Conservation (phyloP, 1,284 basidiomycete species). For the Melanopsichium pennsylvanicum region DNA sequence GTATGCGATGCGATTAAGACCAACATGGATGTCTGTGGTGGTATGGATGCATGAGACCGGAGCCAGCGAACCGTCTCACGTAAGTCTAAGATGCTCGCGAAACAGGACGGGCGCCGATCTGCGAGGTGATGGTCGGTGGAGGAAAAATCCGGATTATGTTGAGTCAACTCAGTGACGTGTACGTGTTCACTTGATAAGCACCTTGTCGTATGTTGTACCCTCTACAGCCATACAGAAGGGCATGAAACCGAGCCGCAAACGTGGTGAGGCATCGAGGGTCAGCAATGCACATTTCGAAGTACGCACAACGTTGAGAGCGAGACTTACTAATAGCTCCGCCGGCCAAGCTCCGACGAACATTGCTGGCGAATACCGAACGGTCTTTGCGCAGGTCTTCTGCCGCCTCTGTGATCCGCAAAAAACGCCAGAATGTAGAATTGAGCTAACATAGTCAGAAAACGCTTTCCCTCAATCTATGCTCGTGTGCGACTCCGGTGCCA, state of each 20-base stretch:
- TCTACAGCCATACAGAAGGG: constrained; percentile 20
- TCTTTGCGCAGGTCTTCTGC: constrained; percentile 64
- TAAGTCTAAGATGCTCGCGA: too few relatives aligned
- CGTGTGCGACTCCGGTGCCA: too few relatives aligned
- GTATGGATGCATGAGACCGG: too few relatives aligned
- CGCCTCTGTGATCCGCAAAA: constrained; percentile 48
- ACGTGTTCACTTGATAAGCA: constrained; percentile 31
- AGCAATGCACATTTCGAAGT: not conserved
- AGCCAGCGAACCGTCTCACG: too few relatives aligned
- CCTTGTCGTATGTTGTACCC: constrained; percentile 59
- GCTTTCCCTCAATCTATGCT: too few relatives aligned
- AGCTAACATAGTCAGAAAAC: too few relatives aligned
- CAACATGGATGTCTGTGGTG: too few relatives aligned
- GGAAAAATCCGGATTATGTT: too few relatives aligned
- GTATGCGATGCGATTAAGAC: too few relatives aligned
- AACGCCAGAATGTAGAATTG: not conserved
- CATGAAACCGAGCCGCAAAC: not conserved
- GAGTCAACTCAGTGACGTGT: too few relatives aligned
- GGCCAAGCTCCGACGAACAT: constrained; percentile 53
- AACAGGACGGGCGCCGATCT: too few relatives aligned
- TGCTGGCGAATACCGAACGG: constrained; percentile 51
- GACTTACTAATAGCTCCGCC: constrained; percentile 58
- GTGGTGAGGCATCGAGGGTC: not conserved
- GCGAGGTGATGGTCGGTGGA: too few relatives aligned
- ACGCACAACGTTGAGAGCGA: not conserved